Evolutionary conservation across 306 rosid genomes (phyloP), one percentile per base, ranked within the genome.

Genomic region (Quercus suber): DNA sequence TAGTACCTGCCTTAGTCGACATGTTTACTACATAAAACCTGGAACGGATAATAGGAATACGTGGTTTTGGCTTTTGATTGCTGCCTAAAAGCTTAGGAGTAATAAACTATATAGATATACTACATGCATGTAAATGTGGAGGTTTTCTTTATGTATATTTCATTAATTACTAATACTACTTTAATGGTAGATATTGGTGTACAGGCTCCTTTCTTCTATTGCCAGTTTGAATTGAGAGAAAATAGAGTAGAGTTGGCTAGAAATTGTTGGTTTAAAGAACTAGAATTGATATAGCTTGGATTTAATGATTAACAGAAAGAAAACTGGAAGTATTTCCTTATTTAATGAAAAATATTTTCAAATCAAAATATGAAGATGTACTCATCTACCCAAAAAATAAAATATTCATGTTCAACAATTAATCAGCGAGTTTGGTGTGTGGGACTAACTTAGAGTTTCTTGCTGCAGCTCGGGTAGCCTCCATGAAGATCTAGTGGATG

Each of bases 361-460:
- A 5, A 57, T 71, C n/a, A 78, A 70, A 30, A 21, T 8, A 9
- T 20, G 51, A 78, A 61, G 35, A 71, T 43, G 14, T 59, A 33
- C 41, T 35, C 41, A 30, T 28, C 20, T n/a, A 28, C 37, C 37
- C 37, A 30, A 58, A 58, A 6, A 31, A n/a, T 11, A 3, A 19
- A 14, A 15, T 73, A 13, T 68, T 30, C 51, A 64, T 69, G 12
- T 63, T 55, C 49, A 76, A 67, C 18, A 61, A 68, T 69, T 49
- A 73, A 31, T 23, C 41, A 27, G 59, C 17, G 3, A 53, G 55
- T 30, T 37, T 70, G 56, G 75, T 68, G 52, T 61, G 80, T 74
- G 37, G 37, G 59, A 69, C 87, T 80, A 72, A 89, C 90, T 90
- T 80, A 79, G 41, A 37, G 80, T 61, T 79, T 86, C 89, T 19